Conservation (phyloP, 1,139 yeast species). For the Geotrichum candidum region DNA sequence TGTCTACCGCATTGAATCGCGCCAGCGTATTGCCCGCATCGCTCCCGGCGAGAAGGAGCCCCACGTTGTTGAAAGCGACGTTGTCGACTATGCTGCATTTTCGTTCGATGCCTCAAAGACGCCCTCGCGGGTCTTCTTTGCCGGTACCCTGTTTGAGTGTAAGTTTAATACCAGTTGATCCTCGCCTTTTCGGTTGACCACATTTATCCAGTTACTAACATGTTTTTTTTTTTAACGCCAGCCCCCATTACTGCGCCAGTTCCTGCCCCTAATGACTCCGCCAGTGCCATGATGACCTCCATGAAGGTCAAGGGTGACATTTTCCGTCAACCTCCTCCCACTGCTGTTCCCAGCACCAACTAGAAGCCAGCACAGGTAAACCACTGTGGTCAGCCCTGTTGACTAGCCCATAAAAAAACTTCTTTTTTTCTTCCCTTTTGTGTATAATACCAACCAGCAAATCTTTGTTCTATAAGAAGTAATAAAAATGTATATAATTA, state of each 20-base stretch:
- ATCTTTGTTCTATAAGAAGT: neutral
- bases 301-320: slow-evolving; percentile 40
- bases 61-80: slow-evolving; percentile 49
- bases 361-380: neutral
- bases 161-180: slow-evolving; percentile 10
- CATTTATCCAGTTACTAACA: neutral
- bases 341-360: neutral
- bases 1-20: slow-evolving; percentile 68
- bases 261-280: slow-evolving; percentile 31
- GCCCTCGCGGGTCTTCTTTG: slow-evolving; percentile 51
- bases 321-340: slow-evolving; percentile 32
- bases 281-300: slow-evolving; percentile 30
- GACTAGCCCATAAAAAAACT: neutral
- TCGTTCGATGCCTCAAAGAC: slow-evolving; percentile 68
- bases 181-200: neutral
- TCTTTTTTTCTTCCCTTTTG: neutral
- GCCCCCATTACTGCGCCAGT: slow-evolving; percentile 34
- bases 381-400: neutral
- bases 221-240: slow-evolving; percentile 1
- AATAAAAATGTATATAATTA: neutral
- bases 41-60: slow-evolving; percentile 34
- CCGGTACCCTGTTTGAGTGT: slow-evolving; percentile 78
- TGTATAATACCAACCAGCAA: neutral
- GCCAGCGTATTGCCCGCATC: slow-evolving; percentile 56
- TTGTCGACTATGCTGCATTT: slow-evolving; percentile 70